Percentiles rank a stretch among this genome's conserved stretches.
Conservation (phyloP, 2,329 filamentous ascomycete genomes). For the Dryadomyces quercus-mongolicae region DNA sequence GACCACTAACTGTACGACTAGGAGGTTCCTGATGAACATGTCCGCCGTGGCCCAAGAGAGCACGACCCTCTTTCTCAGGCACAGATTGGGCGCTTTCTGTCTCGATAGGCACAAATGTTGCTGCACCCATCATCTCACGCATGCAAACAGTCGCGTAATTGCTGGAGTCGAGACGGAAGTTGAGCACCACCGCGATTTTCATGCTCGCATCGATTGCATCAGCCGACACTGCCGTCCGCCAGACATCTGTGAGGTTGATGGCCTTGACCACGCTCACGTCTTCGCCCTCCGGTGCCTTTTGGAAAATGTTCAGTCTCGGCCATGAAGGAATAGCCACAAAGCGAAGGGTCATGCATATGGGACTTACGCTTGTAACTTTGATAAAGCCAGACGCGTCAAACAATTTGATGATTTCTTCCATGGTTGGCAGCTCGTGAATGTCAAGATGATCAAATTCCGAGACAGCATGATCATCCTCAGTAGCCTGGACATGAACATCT, state of each 20-base stretch:
- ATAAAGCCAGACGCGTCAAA: background rate
- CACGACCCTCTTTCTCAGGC: background rate
- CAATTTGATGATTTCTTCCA: background rate
- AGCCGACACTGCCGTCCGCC: constrained; percentile 6
- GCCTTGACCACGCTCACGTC: background rate
- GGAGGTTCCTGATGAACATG: background rate
- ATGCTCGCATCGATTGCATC: constrained; percentile 11
- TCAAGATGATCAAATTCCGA: background rate
- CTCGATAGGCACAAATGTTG: background rate
- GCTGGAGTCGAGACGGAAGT: constrained; percentile 23
- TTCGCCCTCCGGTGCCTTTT: background rate
- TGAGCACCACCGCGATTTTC: constrained; percentile 24
- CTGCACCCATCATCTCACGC: constrained; percentile 20
- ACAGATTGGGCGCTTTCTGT: background rate
- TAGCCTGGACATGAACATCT: background rate
- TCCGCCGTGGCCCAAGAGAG: constrained; percentile 1
- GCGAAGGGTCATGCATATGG: too few species aligned
- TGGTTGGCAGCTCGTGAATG: background rate
- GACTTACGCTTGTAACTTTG: background rate
- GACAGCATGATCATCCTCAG: background rate
- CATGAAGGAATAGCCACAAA: too few species aligned
- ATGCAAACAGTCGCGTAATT: constrained; percentile 26
- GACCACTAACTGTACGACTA: too few species aligned
- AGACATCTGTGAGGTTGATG: constrained; percentile 11
- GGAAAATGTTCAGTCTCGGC: background rate